Evolutionary conservation across 441 rosid genomes (phyloP).

Genomic region (Mallotus japonicus): DNA sequence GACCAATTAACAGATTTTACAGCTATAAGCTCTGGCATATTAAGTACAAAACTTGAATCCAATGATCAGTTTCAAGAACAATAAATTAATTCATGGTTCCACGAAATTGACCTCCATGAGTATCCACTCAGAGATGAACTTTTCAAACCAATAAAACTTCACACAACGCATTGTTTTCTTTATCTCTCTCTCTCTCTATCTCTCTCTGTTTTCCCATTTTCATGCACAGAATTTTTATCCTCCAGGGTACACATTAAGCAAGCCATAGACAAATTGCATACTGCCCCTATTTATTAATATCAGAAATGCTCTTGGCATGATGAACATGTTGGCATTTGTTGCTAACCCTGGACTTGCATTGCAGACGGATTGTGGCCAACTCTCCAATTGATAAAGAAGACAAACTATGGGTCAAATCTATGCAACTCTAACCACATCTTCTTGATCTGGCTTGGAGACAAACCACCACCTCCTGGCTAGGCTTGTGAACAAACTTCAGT

Average conservation of each 20-base stretch:
- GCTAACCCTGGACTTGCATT: slow-evolving; percentile 13
- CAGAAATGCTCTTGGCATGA: neutral
- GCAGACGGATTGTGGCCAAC: slow-evolving; percentile 12
- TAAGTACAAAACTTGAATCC: no score
- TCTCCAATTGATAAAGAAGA: neutral
- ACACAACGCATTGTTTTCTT: neutral
- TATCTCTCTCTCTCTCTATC: no score
- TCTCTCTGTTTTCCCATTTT: no score
- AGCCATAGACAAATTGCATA: slow-evolving; percentile 9
- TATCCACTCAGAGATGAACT: neutral
- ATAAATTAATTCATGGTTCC: no score
- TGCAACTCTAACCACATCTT: neutral
- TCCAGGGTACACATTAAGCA: slow-evolving; percentile 2
- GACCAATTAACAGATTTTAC: no score
- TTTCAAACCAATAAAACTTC: neutral
- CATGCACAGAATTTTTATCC: neutral
- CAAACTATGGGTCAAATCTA: neutral
- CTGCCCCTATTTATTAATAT: no score
- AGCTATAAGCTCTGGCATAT: no score
- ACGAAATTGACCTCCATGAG: no score
- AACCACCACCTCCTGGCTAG: slow-evolving; percentile 10
- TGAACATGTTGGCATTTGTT: neutral
- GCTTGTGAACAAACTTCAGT: slow-evolving; percentile 4
- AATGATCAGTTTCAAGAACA: no score
- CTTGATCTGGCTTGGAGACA: neutral